Evolutionary conservation across 2,329 filamentous ascomycete genomes (phyloP).

Genomic region (Dactylellina sp.): DNA sequence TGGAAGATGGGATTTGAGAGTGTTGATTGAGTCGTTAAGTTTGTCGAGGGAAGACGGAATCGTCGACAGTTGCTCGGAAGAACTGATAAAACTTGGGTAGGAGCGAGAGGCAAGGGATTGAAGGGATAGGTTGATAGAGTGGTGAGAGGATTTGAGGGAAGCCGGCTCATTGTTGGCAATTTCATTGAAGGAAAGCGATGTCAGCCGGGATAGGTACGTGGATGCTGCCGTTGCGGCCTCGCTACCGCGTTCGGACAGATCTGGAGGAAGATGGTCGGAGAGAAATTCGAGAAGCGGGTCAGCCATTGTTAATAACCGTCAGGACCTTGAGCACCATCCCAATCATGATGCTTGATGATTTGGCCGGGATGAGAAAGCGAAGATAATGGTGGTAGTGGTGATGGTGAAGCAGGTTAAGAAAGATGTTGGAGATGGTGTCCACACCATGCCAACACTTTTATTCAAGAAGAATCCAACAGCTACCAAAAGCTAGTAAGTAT

Average conservation of each 20-base stretch:
- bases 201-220: slow-evolving; percentile 80
- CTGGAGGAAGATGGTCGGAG: slow-evolving; percentile 42
- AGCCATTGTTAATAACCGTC: slow-evolving; percentile 40
- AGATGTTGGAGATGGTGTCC: neutral
- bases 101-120: slow-evolving; percentile 91
- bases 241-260: slow-evolving; percentile 47
- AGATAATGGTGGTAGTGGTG: slow-evolving; percentile 16
- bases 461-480: slow-evolving; percentile 1
- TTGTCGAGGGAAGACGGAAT: slow-evolving; percentile 69
- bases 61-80: slow-evolving; percentile 79
- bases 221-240: slow-evolving; percentile 63
- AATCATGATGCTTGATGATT: slow-evolving; percentile 10
- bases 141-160: slow-evolving; percentile 81
- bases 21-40: slow-evolving; percentile 74
- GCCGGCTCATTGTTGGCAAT: slow-evolving; percentile 81
- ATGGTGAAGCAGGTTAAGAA: neutral
- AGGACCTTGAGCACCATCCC: neutral
- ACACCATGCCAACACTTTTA: slow-evolving; percentile 2
- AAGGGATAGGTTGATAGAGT: slow-evolving; percentile 82
- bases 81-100: slow-evolving; percentile 83
- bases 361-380: slow-evolving; percentile 5
- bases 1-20: slow-evolving; percentile 79
- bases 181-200: slow-evolving; percentile 79
- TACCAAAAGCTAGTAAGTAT: no score
- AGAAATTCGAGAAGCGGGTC: slow-evolving; percentile 56